phyloP scores from a whole-genome alignment of 1,284 basidiomycete species.

The Chalciporus piperatoides region DNA sequence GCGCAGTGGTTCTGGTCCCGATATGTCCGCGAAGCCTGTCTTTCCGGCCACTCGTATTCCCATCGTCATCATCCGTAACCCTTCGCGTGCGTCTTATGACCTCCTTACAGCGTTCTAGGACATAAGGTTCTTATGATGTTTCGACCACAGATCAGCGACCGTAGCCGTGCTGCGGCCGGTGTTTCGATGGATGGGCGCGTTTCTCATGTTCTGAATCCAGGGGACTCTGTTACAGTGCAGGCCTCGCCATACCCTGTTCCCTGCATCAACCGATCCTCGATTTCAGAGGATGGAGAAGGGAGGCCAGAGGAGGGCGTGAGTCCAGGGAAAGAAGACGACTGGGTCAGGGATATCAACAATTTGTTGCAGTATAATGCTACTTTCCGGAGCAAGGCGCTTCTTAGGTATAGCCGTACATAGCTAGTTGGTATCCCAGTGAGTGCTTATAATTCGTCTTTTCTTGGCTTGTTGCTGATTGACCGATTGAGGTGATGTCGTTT shows the following conservation, averaged over 20 bases:
- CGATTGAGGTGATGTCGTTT: not conserved
- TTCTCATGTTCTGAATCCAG: conserved; percentile 75
- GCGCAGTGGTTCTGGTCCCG: conserved; percentile 88
- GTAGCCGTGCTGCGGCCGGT: conserved; percentile 82
- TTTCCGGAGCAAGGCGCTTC: conserved; percentile 81
- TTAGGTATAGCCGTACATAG: conserved; percentile 48
- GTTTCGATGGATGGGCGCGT: conserved; percentile 91
- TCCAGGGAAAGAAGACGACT: conserved; percentile 86
- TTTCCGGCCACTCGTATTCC: conserved; percentile 90
- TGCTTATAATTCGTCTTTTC: not conserved
- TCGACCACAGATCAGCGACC: conserved; percentile 68
- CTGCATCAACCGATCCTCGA: conserved; percentile 83
- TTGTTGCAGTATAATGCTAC: conserved; percentile 89
- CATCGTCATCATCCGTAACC: conserved; percentile 77
- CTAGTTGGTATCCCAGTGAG: conserved; percentile 15
- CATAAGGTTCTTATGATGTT: conserved; percentile 3
- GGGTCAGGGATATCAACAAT: conserved; percentile 96
- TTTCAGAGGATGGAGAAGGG: conserved; percentile 46
- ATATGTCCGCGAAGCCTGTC: conserved; percentile 93
- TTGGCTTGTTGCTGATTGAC: conserved; percentile 2
- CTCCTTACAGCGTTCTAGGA: not conserved
- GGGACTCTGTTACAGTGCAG: conserved; percentile 82
- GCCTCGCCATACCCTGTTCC: conserved; percentile 90
- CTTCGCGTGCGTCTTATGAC: conserved; percentile 60
- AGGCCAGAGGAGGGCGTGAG: conserved; percentile 47